Evolutionary conservation across 805 yeast genomes (phyloP).

Genomic region (Nakazawaea anatomiae): DNA sequence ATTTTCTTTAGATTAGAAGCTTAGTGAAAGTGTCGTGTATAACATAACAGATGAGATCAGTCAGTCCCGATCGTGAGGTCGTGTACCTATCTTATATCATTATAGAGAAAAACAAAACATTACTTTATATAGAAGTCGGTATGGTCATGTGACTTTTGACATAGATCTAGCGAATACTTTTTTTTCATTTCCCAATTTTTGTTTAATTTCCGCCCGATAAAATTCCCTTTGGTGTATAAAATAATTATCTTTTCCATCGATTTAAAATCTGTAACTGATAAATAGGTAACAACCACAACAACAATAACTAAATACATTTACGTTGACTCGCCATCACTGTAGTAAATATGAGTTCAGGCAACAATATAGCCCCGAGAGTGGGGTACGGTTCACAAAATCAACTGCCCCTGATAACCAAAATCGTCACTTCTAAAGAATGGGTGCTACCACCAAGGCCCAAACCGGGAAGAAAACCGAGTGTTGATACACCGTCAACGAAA

Average conservation of each 20-base stretch:
- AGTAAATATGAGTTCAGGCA: not conserved
- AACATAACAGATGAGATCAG: too few species aligned
- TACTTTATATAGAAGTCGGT: not conserved
- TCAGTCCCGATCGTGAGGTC: not conserved
- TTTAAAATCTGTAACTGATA: not conserved
- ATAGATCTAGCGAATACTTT: slow-evolving; percentile 2
- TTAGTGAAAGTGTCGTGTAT: too few species aligned
- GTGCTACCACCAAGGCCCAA: slow-evolving; percentile 57
- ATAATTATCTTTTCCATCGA: slow-evolving; percentile 8
- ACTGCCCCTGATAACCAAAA: slow-evolving; percentile 31
- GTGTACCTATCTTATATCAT: not conserved
- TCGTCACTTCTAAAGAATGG: slow-evolving; percentile 56
- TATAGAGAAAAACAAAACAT: not conserved
- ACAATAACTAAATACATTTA: not conserved
- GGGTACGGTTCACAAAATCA: not conserved
- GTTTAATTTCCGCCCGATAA: slow-evolving; percentile 1
- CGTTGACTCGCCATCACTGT: not conserved
- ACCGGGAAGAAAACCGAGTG: slow-evolving; percentile 43
- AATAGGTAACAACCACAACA: not conserved
- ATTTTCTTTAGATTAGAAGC: not conserved
- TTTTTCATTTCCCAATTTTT: slow-evolving; percentile 2
- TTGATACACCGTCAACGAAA: slow-evolving; percentile 77
- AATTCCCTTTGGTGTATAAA: not conserved
- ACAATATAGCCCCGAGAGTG: slow-evolving; percentile 5
- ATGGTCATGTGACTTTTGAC: not conserved